Evolutionary conservation across 495 filamentous ascomycete genomes (phyloP).

Genomic region (Penicillium samsonianum): DNA sequence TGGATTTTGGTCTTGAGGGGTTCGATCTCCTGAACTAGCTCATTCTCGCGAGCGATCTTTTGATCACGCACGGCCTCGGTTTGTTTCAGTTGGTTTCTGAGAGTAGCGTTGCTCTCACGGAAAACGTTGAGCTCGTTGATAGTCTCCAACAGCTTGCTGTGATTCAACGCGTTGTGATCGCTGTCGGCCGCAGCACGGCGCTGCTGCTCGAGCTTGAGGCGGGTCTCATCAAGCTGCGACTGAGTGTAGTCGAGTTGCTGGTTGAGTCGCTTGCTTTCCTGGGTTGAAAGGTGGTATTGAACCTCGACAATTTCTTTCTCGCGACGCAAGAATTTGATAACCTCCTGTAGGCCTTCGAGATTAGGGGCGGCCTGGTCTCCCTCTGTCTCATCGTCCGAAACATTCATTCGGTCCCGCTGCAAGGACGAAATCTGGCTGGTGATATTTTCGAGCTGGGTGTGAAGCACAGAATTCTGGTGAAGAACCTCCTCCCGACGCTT

Average conservation of each 20-base stretch:
- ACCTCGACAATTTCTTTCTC: conserved; percentile 98
- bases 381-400: conserved; percentile 41
- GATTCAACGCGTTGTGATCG: conserved; percentile 66
- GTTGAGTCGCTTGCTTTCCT: conserved; percentile 82
- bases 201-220: conserved; percentile 85
- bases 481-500: conserved; percentile 75
- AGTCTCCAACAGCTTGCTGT: conserved; percentile 89
- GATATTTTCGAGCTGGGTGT: conserved; percentile 83
- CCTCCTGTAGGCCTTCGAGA: conserved; percentile 76
- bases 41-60: conserved; percentile 71
- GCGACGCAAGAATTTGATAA: conserved; percentile 86
- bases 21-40: conserved; percentile 73
- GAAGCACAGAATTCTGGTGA: conserved; percentile 83
- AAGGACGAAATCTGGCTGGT: conserved; percentile 73
- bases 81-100: conserved; percentile 81
- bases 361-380: conserved; percentile 47
- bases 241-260: conserved; percentile 88
- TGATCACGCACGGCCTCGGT: conserved; percentile 71
- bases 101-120: conserved; percentile 86
- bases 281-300: conserved; percentile 81
- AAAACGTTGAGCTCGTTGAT: conserved; percentile 92
- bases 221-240: conserved; percentile 80
- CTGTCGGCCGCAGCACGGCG: conserved; percentile 73
- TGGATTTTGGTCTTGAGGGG: conserved; percentile 76
- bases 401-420: conserved; percentile 65